Evolutionary conservation across 345 rosid species (phyloP).

Genomic region (Camelina laxa): DNA sequence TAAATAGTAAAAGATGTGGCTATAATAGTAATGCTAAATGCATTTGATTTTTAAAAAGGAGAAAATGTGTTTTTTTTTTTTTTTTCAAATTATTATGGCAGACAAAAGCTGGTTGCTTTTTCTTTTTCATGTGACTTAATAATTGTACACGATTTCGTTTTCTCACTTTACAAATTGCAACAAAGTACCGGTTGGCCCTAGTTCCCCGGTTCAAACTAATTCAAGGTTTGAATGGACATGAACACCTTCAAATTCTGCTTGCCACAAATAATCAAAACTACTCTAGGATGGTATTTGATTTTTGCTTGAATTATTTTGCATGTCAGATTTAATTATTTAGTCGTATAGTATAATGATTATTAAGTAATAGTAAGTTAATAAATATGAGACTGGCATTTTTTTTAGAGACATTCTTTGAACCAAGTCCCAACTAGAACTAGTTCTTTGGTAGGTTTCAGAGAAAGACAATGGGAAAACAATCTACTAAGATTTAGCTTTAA

Average conservation of each 20-base stretch:
- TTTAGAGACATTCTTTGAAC: not conserved
- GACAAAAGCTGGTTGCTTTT: conserved; percentile 28
- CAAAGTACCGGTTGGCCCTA: not conserved
- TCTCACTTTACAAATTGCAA: not conserved
- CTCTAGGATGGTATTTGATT: not conserved
- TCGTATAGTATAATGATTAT: not conserved
- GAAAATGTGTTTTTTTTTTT: not conserved
- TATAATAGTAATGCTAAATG: not conserved
- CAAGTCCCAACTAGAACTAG: not conserved
- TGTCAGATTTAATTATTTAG: not conserved
- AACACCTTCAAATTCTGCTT: not conserved
- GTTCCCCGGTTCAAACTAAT: not conserved
- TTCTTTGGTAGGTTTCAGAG: not conserved
- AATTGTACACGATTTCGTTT: conserved; percentile 16
- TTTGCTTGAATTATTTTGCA: not conserved
- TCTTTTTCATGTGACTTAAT: conserved; percentile 30
- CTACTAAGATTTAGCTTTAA: not conserved
- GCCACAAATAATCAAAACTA: not conserved
- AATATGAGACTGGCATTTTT: not conserved
- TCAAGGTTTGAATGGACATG: not conserved
- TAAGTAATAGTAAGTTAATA: too few species aligned
- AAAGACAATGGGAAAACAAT: not conserved
- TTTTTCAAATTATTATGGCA: conserved; percentile 17
- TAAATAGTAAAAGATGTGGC: conserved; percentile 13
- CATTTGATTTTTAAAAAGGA: not conserved